Conservation (phyloP, 345 rosid species). For the Fremontodendron californicum region DNA sequence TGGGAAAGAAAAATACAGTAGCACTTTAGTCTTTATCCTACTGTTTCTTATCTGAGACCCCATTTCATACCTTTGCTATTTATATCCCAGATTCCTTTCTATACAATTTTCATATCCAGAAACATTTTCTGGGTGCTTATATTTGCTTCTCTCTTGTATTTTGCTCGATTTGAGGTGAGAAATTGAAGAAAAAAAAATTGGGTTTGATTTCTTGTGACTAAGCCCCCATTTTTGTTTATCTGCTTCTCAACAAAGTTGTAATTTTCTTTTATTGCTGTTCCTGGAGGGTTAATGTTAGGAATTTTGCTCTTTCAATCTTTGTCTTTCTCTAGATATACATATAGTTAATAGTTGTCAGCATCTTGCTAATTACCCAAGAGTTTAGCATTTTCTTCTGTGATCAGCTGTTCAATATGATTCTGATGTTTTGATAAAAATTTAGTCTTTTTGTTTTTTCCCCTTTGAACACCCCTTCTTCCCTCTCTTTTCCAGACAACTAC, state of each 20-base stretch:
- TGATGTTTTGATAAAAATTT: neutral
- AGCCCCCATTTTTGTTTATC: neutral
- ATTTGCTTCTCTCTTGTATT: neutral
- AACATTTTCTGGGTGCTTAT: neutral
- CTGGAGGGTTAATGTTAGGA: neutral
- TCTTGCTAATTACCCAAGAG: neutral
- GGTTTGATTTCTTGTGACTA: conserved; percentile 1
- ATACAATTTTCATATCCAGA: neutral
- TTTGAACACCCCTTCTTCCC: neutral
- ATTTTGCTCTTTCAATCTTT: neutral
- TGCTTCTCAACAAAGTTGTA: neutral
- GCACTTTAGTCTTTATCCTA: neutral
- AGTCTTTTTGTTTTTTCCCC: neutral
- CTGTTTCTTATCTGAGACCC: neutral
- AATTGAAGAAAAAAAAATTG: neutral
- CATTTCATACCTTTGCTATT: neutral
- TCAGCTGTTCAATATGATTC: neutral
- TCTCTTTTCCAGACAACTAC: neutral
- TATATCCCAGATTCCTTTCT: neutral
- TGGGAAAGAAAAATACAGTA: neutral
- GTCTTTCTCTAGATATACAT: neutral
- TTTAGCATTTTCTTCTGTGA: neutral
- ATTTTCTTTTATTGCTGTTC: neutral
- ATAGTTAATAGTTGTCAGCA: neutral
- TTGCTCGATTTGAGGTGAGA: neutral